Evolutionary conservation across 2,329 filamentous ascomycete species (phyloP), one percentile per base, ranked within the genome.

Genomic region (Dichotomopilus funicola): DNA sequence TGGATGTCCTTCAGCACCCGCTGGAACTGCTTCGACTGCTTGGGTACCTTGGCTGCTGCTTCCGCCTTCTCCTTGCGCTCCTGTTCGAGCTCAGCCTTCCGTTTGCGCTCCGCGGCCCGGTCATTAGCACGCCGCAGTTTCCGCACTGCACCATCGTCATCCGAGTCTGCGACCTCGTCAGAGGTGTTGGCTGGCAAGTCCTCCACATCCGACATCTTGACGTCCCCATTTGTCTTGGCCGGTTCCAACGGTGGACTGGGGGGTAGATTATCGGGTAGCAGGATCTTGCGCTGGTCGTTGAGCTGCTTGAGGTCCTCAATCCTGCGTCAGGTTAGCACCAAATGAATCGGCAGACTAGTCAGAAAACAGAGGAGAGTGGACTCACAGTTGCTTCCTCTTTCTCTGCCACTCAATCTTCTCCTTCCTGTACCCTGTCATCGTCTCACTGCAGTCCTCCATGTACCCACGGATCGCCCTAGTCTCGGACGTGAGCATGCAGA

Each of bases 341-440:
- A 13, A 42, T 11, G 19, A 19, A 9, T 9, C 6, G n/a, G 36
- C 13, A 4, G 7, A 27, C 19, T 27, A 27, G 19, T 27, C 19
- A 27, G 19, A 27, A 27, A 33, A 31, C 43, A 2, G n/a, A 50
- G n/a, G 12, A 40, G 58, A 38, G 1, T 40, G 8, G 6, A 78
- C 82, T 71, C 74, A 85, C 81, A 77, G 75, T 70, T 81, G 78
- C 63, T 85, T 85, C 61, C 88, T 85, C 63, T 88, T 83, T 61
- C 91, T 83, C 72, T 97, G 92, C 72, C 85, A 87, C 62, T 95
- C 89, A 59, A 96, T 96, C 74, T 96, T 96, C 68, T 95, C 88
- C 71, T 99, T 99, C 49, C 94, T 86, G 66, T 95, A 90, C 53
- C 85, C 83, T 1, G 94, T 99, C 91, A 97, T 96, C 53, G 90